Base-by-base conservation (phyloP, 2,329 filamentous ascomycete genomes). In the Xenosphaeropsis pyriputrescens region DNA sequence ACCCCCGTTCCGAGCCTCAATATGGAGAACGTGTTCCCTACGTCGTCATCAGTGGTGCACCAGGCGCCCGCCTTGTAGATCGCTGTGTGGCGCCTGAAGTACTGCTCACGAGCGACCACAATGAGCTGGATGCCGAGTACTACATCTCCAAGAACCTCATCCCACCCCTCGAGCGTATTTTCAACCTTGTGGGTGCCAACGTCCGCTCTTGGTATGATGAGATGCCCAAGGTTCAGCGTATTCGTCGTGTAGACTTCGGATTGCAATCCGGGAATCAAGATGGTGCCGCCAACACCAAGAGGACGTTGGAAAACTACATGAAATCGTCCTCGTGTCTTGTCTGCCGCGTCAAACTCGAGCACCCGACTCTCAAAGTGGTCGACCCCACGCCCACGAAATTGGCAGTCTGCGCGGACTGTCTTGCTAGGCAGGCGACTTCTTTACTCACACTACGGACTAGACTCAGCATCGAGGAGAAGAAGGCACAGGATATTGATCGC, bases 71-170 rank as follows among this genome's bases (percentile, higher is more conserved):
- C 19, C 70, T 98, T 7, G 79, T 86, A 46, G 89, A 96, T 57
- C 81, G 91, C 11, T 94, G 86, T 53, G 83, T 98, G 0, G 74
- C 85, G 22, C 91, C 91, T 0, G 86, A 95, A 49, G 77, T 79
- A 8, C 65, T 96, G 4, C 68, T 96, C 2, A 64, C 73, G 38
- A 84, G 84, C 46, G 75, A 83, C 16, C 74, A 89, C 49, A 72
- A 80, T 36, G 78, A 85, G 48, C 70, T 98, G 14, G 91, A 98
- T 52, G 79, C 88, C 0, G 86, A 95, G 48, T 98, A 98, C 59
- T 98, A 98, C 62, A 96, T 98, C 50, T 75, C 72, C 14, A 96
- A 95, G 63, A 96, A 95, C 54, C 55, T 98, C 7, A 93, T 98
- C 36, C 91, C 91, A 5, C 91, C 91, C 0, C 69, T 98, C 0